Conservation (phyloP, 2,329 filamentous ascomycete genomes). For the Scedosporium boydii region DNA sequence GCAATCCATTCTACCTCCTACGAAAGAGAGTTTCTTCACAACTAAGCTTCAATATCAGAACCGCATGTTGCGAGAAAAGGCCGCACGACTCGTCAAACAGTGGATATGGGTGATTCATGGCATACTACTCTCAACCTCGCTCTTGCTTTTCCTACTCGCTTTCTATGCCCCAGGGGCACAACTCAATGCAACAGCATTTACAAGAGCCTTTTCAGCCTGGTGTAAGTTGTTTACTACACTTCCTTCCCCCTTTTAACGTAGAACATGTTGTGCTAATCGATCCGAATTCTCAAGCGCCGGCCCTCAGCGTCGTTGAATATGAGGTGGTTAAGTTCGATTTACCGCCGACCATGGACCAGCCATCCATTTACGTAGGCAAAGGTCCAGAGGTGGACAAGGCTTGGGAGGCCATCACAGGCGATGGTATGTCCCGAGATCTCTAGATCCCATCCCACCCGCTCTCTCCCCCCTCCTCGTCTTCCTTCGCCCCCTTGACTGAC, state of each 20-base stretch:
- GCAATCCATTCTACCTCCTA: background rate
- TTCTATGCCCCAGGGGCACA: slow-evolving; percentile 26
- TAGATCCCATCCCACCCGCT: slow-evolving; percentile 11
- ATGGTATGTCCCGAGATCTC: background rate
- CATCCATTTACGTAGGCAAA: slow-evolving; percentile 42
- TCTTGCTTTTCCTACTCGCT: slow-evolving; percentile 29
- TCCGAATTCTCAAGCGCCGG: slow-evolving; percentile 28
- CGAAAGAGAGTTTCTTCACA: background rate
- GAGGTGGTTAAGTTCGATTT: slow-evolving; percentile 39
- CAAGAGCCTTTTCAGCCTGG: slow-evolving; percentile 31
- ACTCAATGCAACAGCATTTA: slow-evolving; percentile 21
- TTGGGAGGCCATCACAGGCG: slow-evolving; percentile 41
- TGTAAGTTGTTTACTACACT: slow-evolving; percentile 22
- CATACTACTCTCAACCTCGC: slow-evolving; percentile 27
- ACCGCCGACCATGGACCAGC: slow-evolving; percentile 29
- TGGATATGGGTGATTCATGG: slow-evolving; percentile 31
- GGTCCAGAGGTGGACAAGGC: slow-evolving; percentile 46
- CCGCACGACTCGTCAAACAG: slow-evolving; percentile 15
- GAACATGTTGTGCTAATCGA: background rate
- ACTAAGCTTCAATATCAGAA: slow-evolving; percentile 5
- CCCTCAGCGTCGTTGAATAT: slow-evolving; percentile 36
- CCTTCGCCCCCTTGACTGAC: background rate
- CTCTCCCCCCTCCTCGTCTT: background rate
- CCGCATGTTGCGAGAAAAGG: slow-evolving; percentile 16
- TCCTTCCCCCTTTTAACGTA: background rate